A percentile compares a stretch with the other conserved stretches of the same genome.
phyloP scores from a whole-genome alignment of 495 filamentous ascomycete species.

The Cairneyella variabilis region DNA sequence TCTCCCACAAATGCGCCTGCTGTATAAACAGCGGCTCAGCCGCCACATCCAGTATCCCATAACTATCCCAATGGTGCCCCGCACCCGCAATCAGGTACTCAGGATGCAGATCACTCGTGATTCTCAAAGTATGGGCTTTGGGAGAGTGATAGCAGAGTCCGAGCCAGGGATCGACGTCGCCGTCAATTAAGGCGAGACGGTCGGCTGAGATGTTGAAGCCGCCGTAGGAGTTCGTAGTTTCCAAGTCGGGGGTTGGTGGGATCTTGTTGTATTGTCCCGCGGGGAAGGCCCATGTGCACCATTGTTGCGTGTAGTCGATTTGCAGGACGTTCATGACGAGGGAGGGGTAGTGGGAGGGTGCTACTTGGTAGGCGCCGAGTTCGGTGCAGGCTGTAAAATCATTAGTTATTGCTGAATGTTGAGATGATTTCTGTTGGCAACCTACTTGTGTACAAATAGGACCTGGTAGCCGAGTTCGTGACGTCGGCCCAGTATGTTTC shows the following conservation, averaged over 20 bases:
- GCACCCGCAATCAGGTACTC: slow-evolving; percentile 40
- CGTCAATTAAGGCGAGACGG: slow-evolving; percentile 46
- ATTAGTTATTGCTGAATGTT: too few relatives aligned
- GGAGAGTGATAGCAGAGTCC: slow-evolving; percentile 43
- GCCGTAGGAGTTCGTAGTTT: slow-evolving; percentile 38
- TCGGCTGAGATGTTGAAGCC: slow-evolving; percentile 39
- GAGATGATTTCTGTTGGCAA: too few relatives aligned
- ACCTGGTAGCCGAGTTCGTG: slow-evolving; percentile 32
- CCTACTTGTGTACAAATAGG: slow-evolving; percentile 41
- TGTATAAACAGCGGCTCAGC: slow-evolving; percentile 46
- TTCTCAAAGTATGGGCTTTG: slow-evolving; percentile 28
- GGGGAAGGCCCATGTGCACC: slow-evolving; percentile 48
- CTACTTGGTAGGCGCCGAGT: slow-evolving; percentile 44
- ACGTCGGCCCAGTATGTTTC: slow-evolving; percentile 35
- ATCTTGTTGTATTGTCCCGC: slow-evolving; percentile 38
- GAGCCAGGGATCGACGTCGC: slow-evolving; percentile 41
- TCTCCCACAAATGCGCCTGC: slow-evolving; percentile 47
- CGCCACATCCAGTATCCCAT: slow-evolving; percentile 38
- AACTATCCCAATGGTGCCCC: slow-evolving; percentile 48
- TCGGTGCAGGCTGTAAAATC: slow-evolving; percentile 36
- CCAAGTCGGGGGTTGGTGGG: slow-evolving; percentile 35
- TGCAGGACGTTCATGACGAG: slow-evolving; percentile 40
- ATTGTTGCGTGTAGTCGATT: slow-evolving; percentile 43
- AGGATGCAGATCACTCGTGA: slow-evolving; percentile 34
- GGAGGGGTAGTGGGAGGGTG: slow-evolving; percentile 35